Conservation (phyloP, 2,329 filamentous ascomycete genomes). For the Fusarium duplospermum region DNA sequence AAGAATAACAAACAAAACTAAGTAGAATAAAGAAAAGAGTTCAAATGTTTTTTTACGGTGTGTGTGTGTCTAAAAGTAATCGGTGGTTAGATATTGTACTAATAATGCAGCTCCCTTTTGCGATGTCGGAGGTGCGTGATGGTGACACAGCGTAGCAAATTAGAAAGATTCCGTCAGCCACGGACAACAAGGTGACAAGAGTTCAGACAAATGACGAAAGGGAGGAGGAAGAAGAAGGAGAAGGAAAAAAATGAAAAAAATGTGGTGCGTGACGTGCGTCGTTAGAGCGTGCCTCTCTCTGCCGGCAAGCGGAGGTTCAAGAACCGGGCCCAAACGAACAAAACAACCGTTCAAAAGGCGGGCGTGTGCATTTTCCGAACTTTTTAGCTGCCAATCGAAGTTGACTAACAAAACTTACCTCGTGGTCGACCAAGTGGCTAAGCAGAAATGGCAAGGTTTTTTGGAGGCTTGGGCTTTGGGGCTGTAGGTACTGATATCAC, state of each 20-base stretch:
- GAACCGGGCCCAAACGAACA: neutral
- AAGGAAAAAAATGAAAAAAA: constrained; percentile 20
- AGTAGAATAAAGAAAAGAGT: neutral
- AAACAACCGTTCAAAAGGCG: neutral
- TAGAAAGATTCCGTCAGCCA: neutral
- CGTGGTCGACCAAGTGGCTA: neutral
- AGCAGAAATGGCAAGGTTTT: neutral
- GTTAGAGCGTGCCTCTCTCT: neutral
- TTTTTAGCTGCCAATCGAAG: neutral
- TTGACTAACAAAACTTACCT: neutral
- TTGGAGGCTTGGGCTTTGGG: neutral
- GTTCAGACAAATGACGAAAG: constrained; percentile 16
- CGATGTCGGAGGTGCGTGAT: constrained; percentile 2
- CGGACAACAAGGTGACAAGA: constrained; percentile 23
- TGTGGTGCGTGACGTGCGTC: constrained; percentile 6
- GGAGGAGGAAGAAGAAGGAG: neutral
- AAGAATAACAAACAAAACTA: neutral
- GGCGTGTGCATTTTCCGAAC: constrained; percentile 1
- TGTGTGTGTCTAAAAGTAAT: neutral
- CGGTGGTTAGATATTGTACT: neutral
- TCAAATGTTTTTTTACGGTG: neutral
- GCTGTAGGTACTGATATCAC: neutral
- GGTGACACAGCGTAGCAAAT: neutral
- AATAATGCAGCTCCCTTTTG: neutral
- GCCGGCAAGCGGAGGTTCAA: constrained; percentile 33